Evolutionary conservation across 805 yeast genomes (phyloP).

Genomic region (Nakazawaea populi): DNA sequence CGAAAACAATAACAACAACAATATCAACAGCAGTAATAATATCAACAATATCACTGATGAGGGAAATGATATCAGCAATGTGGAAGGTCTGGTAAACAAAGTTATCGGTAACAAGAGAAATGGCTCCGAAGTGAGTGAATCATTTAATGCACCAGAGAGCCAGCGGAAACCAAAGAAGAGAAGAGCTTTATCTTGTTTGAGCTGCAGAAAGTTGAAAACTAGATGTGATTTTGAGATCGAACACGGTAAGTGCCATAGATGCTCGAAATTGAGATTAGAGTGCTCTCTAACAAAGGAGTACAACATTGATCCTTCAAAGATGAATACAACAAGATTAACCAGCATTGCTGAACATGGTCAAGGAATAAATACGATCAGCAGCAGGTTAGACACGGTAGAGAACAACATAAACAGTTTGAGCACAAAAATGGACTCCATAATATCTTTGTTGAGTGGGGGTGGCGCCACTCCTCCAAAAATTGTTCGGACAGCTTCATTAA

Average conservation of each 20-base stretch:
- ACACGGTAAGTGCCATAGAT: conserved; percentile 43
- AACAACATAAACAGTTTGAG: conserved; percentile 3
- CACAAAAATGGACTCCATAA: conserved; percentile 15
- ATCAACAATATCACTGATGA: too few relatives aligned
- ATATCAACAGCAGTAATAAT: conserved; percentile 19
- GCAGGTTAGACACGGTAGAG: conserved; percentile 9
- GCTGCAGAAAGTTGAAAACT: conserved; percentile 51
- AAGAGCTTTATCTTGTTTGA: conserved; percentile 35
- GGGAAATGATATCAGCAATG: neutral
- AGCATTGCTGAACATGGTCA: neutral
- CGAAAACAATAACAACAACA: conserved; percentile 22
- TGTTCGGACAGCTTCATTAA: neutral
- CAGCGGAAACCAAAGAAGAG: conserved; percentile 16
- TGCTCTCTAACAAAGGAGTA: conserved; percentile 40
- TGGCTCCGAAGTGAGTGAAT: neutral
- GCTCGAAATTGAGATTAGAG: conserved; percentile 37
- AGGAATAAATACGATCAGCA: neutral
- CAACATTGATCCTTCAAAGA: conserved; percentile 33
- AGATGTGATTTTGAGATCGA: conserved; percentile 46
- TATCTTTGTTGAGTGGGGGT: conserved; percentile 12
- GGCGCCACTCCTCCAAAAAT: neutral
- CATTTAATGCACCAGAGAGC: neutral
- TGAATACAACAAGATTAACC: conserved; percentile 19
- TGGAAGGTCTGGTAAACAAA: neutral
- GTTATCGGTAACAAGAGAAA: neutral